Percentiles rank a stretch among this genome's conserved stretches.
These are phyloP conservation scores for Apiospora malaysiana DNA, from an alignment of 2,329 filamentous ascomycete genomes.

Conservation along the genomic window DNA sequence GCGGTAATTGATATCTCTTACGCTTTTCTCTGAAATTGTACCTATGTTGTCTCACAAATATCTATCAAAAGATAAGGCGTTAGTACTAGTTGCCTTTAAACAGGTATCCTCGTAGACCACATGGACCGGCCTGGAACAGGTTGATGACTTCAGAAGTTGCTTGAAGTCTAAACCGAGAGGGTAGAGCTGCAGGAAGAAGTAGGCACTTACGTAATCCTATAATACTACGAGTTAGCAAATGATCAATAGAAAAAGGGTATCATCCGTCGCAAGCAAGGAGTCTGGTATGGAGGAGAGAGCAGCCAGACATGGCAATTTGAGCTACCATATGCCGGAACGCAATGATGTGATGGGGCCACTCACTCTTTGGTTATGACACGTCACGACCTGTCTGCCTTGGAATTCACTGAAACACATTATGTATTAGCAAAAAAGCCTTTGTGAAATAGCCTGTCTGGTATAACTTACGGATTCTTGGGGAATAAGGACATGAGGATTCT, in stretches of 20 bases:
- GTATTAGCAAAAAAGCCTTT: neutral
- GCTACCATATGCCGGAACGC: neutral
- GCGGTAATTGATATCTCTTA: constrained; percentile 52
- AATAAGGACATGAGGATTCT: constrained; percentile 82
- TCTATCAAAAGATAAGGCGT: constrained; percentile 41
- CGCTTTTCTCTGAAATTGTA: constrained; percentile 94
- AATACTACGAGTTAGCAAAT: neutral
- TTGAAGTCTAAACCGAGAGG: neutral
- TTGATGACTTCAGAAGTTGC: neutral
- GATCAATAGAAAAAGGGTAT: neutral
- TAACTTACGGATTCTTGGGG: constrained; percentile 79
- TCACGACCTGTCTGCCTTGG: constrained; percentile 54
- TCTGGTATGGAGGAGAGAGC: neutral
- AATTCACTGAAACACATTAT: neutral
- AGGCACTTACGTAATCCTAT: constrained; percentile 1
- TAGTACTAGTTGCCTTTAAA: neutral
- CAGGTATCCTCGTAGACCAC: neutral
- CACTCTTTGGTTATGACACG: constrained; percentile 79
- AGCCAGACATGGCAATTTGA: neutral
- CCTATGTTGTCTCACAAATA: constrained; percentile 88
- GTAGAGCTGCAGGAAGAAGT: neutral
- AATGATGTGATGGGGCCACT: neutral
- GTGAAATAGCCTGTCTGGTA: constrained; percentile 63
- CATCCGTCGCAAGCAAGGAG: no score
- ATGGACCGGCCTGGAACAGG: neutral